Base-by-base conservation (phyloP, 192 early-diverging fungal genomes). In the Mortierella antarctica region DNA sequence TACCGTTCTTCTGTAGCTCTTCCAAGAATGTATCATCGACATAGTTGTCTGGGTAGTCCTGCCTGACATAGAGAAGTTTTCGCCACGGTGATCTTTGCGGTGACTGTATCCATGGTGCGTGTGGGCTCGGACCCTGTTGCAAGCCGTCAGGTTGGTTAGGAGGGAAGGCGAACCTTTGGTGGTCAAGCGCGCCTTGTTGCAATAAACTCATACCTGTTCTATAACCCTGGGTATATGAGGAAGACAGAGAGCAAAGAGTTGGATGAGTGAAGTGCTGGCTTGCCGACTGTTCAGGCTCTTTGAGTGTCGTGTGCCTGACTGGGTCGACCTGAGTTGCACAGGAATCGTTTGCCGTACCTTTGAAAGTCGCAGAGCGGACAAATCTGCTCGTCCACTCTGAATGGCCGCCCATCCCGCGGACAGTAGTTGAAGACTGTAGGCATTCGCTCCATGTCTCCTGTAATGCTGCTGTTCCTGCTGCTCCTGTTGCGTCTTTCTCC, bases 1-100 rank as follows among this genome's bases (percentile, higher is more conserved):
- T 87, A 91, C 91, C 94, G 83, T 97, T 98, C 83, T 94, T 94
- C 72, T 95, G 92, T 67, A 98, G 84, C 70, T 93, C 89, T 74
- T 93, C 91, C 54, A 98, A 72, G 73, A 98, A 98, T 4, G 94
- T 91, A 44, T 87, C 86, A 71, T 97, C 96, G 2, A 97, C 95
- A 82, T 97, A 94, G 81, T 97, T 95, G 78, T 98, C 97, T 7
- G 95, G 92, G 63, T 92, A 97, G 48, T 91, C 90, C 76, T 98
- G 96, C 63, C 92, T 91, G 51, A 96, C 91, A 80, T 95, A 98
- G 63, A 98, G 76, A 1, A 95, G 68, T 82, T 93, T 95, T 44
- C 90, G 84, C 95, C 95, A 97, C 20, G 87, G 85, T 6, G 61
- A 6, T 51, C 72, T 74, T 6, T 65, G 75, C 10, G 54, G 11